Evolutionary conservation across 352 stramenopile genomes (phyloP).

Genomic region (Phytophthora melonis): DNA sequence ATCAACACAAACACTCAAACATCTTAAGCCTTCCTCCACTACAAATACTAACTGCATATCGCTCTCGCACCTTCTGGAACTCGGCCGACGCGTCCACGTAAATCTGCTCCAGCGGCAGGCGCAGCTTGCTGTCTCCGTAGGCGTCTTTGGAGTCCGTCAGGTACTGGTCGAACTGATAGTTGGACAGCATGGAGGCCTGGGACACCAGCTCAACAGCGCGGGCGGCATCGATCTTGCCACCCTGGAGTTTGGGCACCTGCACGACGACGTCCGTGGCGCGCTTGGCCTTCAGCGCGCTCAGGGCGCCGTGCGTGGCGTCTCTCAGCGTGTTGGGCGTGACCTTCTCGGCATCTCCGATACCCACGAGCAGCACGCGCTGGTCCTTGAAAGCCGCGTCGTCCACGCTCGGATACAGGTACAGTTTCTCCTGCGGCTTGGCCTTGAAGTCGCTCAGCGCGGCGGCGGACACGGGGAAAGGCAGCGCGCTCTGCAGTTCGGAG

Average conservation of each 20-base stretch:
- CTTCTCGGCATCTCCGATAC: conserved; percentile 72
- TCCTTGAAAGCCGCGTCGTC: conserved; percentile 43
- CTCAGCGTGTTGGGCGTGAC: conserved; percentile 73
- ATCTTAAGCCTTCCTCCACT: conserved; percentile 4
- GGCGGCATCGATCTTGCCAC: conserved; percentile 33
- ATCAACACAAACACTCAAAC: background rate
- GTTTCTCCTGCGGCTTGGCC: conserved; percentile 68
- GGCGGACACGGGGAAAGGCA: conserved; percentile 75
- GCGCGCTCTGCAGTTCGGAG: conserved; percentile 37
- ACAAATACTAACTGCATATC: background rate
- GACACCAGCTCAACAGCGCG: conserved; percentile 77
- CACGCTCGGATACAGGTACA: conserved; percentile 75
- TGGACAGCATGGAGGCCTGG: conserved; percentile 84
- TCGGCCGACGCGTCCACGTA: conserved; percentile 61
- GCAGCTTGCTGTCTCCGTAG: conserved; percentile 72
- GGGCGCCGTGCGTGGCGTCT: conserved; percentile 70
- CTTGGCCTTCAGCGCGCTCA: conserved; percentile 64
- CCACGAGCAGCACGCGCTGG: conserved; percentile 79
- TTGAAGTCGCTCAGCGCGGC: conserved; percentile 76
- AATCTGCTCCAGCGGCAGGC: conserved; percentile 72
- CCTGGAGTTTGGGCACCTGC: conserved; percentile 56
- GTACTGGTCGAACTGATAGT: conserved; percentile 91
- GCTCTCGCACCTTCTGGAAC: conserved; percentile 58
- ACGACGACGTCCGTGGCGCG: conserved; percentile 59
- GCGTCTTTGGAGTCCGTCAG: conserved; percentile 64